phyloP scores from a whole-genome alignment of 1,284 basidiomycete genomes.

The Tranzscheliella williamsii region DNA sequence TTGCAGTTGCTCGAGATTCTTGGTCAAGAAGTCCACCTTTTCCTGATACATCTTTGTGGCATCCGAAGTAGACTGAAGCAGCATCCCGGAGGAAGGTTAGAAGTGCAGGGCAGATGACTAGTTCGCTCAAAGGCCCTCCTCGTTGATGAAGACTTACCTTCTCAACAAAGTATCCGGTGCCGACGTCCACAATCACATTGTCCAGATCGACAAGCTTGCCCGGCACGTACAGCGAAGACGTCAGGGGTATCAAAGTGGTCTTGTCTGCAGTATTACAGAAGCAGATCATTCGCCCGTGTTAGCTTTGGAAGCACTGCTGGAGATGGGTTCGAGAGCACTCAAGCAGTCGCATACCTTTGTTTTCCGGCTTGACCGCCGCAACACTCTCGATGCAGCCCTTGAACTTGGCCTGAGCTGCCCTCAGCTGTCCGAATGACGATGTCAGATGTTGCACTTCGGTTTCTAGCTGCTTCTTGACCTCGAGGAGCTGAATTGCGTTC shows the following conservation, averaged over 20 bases:
- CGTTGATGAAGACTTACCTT: conserved; percentile 76
- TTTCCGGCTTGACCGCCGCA: conserved; percentile 74
- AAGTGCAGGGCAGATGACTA: too few species aligned
- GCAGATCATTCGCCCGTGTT: too few species aligned
- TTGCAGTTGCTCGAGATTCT: conserved; percentile 56
- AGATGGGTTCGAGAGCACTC: too few species aligned
- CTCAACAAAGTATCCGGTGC: conserved; percentile 93
- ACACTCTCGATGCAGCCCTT: conserved; percentile 82
- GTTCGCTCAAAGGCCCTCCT: too few species aligned
- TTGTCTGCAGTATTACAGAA: conserved; percentile 69
- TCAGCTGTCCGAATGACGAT: conserved; percentile 87
- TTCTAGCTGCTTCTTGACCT: conserved; percentile 56
- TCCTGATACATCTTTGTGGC: conserved; percentile 53
- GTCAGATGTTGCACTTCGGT: conserved; percentile 92
- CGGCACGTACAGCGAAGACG: conserved; percentile 91
- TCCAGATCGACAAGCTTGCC: conserved; percentile 82
- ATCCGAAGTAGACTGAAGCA: conserved; percentile 42
- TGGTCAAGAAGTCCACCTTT: conserved; percentile 52
- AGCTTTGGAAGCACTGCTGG: not conserved
- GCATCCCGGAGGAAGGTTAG: too few species aligned
- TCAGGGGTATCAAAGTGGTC: conserved; percentile 85
- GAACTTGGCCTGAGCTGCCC: conserved; percentile 90
- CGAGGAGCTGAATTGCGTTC: conserved; percentile 52
- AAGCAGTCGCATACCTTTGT: conserved; percentile 67
- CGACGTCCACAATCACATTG: conserved; percentile 90